These are phyloP conservation scores for Tetragonia tetragonoides DNA, from an alignment of 148 eudicot genomes.

Conservation along the genomic window DNA sequence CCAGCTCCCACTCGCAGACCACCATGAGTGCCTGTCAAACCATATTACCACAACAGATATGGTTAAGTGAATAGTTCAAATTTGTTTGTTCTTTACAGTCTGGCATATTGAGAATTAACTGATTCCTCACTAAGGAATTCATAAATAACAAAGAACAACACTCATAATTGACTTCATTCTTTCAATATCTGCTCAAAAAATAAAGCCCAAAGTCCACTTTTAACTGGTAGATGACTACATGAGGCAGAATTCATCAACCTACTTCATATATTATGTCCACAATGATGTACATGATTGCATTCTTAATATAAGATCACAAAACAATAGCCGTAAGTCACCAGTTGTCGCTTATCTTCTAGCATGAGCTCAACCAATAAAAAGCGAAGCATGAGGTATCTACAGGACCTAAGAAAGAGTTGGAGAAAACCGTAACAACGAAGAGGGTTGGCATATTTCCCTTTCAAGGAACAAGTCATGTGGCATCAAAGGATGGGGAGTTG, in stretches of 20 bases:
- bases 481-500: not conserved
- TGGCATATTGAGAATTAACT: not conserved
- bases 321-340: not conserved
- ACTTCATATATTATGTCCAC: no score
- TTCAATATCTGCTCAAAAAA: no score
- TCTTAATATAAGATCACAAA: not conserved
- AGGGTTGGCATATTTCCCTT: not conserved
- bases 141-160: no score
- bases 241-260: not conserved
- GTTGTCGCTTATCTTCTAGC: not conserved
- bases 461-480: not conserved
- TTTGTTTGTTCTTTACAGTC: not conserved
- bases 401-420: not conserved
- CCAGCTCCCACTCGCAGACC: conserved; percentile 92
- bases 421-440: not conserved
- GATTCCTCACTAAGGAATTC: not conserved
- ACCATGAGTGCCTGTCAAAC: conserved; percentile 70
- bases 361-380: not conserved
- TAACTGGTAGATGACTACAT: no score
- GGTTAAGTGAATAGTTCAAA: conserved; percentile 7
- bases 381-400: not conserved
- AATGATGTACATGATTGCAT: not conserved
- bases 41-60: conserved; percentile 5
- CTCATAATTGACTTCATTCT: no score
- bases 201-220: no score